Base-by-base conservation (phyloP, 2,329 filamentous ascomycete genomes). In the Huntiella moniliformis region DNA sequence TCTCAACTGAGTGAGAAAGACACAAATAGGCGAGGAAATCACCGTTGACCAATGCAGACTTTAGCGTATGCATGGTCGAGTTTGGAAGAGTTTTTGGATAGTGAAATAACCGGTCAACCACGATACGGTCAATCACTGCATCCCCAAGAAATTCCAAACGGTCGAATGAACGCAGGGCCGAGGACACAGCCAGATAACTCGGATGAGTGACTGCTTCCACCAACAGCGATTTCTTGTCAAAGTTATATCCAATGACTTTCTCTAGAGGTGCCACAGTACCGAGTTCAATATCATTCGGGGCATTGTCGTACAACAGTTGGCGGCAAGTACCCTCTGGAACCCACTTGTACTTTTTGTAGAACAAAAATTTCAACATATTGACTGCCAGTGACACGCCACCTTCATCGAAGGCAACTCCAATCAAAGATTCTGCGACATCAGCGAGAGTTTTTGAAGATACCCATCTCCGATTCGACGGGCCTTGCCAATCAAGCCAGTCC, bases 71-170 rank as follows among this genome's bases (percentile, higher is more conserved):
- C 74, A 96, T 83, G n/a, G 71, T 62, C 2, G 67, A 56, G 42
- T 71, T 64, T 0, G 60, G 47, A 0, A 74, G 56, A 3, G 67
- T 61, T 0, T 63, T 61, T 2, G 57, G 52, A 10, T 58, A 52
- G 2, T 57, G 55, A 57, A 73, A 81, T 4, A 88, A 61, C n/a
- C 62, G 66, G 0, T 63, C 65, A 5, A 83, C 75, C 42, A 95
- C 65, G 46, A 94, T 65, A 53, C 77, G 71, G 59, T 96, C 88
- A 0, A 96, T 72, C 2, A 95, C 66, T 0, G 85, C 74, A 54
- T 96, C 88, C 1, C 88, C 88, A 0, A 95, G 64, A 54, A 91
- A 94, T 56, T 95, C 88, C 1, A 95, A 70, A 0, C 86, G 73
- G 53, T 95, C 82, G 10, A 75, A 68, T 0, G 63, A 62, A 39